Evolutionary conservation across 169 alveolate genomes (phyloP).

Genomic region (Plasmodium falciparum): DNA sequence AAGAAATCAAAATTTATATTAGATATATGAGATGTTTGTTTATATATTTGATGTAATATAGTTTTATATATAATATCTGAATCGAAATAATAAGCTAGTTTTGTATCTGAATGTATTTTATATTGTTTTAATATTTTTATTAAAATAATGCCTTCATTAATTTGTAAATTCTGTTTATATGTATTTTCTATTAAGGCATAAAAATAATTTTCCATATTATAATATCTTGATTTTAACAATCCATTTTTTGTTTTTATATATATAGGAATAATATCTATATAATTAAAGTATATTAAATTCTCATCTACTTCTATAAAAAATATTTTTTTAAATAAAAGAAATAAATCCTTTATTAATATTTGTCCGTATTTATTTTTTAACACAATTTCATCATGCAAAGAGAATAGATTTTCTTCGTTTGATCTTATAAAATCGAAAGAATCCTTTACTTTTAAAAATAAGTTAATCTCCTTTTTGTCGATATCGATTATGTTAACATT

Average conservation of each 20-base stretch:
- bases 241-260: constrained; percentile 52
- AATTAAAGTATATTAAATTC: constrained; percentile 25
- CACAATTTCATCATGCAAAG: constrained; percentile 40
- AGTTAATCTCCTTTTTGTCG: constrained; percentile 40
- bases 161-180: constrained; percentile 33
- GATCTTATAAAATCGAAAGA: not conserved
- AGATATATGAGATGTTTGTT: not conserved
- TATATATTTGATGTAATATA: constrained; percentile 25
- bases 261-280: constrained; percentile 48
- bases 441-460: constrained; percentile 59
- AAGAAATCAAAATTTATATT: constrained; percentile 15
- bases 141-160: constrained; percentile 46
- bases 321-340: constrained; percentile 20
- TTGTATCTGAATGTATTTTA: constrained; percentile 17
- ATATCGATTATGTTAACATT: constrained; percentile 7
- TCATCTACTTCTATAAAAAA: constrained; percentile 19
- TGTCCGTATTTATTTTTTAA: constrained; percentile 71
- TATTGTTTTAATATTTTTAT: constrained; percentile 43
- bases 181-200: constrained; percentile 23
- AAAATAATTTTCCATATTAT: constrained; percentile 25
- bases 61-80: constrained; percentile 54
- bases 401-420: constrained; percentile 33
- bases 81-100: constrained; percentile 25
- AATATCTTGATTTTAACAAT: constrained; percentile 34
- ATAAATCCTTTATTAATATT: constrained; percentile 22